These are phyloP conservation scores for Metschnikowia anglica DNA, from an alignment of 805 yeast genomes.

Conservation along the genomic window DNA sequence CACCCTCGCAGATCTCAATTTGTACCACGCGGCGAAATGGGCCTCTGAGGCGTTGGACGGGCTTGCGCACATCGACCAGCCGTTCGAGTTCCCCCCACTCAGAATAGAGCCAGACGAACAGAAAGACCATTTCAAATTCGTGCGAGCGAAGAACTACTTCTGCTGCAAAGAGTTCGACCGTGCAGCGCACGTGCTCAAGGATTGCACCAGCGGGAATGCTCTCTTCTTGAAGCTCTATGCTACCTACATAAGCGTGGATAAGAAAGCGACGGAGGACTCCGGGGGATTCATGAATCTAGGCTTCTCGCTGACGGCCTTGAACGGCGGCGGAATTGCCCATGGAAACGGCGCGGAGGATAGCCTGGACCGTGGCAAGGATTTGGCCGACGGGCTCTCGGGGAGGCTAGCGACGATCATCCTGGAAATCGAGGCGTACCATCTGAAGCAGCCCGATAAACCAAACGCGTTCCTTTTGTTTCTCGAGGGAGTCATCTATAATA, in stretches of 20 bases:
- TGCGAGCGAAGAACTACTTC: conserved; percentile 72
- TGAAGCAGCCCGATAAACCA: conserved; percentile 29
- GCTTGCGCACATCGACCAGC: conserved; percentile 28
- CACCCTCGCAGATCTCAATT: conserved; percentile 54
- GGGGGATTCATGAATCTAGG: conserved; percentile 60
- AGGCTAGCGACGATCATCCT: conserved; percentile 36
- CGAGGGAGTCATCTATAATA: conserved; percentile 64
- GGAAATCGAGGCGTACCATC: conserved; percentile 38
- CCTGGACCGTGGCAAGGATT: conserved; percentile 11
- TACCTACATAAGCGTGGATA: conserved; percentile 73
- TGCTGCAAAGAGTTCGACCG: conserved; percentile 83
- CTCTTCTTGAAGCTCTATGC: conserved; percentile 68
- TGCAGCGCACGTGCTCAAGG: conserved; percentile 57
- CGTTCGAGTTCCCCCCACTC: conserved; percentile 15
- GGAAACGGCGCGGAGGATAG: conserved; percentile 2
- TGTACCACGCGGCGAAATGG: conserved; percentile 79
- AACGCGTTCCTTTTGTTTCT: conserved; percentile 66
- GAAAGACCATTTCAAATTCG: conserved; percentile 43
- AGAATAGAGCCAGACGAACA: conserved; percentile 32
- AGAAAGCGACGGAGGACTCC: conserved; percentile 63
- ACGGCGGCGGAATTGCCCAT: not conserved
- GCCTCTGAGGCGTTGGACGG: conserved; percentile 76
- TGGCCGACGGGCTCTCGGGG: conserved; percentile 28
- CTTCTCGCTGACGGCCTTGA: not conserved
- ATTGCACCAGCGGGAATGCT: conserved; percentile 51